Base-by-base conservation (phyloP, 2,329 filamentous ascomycete genomes). In the Zalaria sp. region DNA sequence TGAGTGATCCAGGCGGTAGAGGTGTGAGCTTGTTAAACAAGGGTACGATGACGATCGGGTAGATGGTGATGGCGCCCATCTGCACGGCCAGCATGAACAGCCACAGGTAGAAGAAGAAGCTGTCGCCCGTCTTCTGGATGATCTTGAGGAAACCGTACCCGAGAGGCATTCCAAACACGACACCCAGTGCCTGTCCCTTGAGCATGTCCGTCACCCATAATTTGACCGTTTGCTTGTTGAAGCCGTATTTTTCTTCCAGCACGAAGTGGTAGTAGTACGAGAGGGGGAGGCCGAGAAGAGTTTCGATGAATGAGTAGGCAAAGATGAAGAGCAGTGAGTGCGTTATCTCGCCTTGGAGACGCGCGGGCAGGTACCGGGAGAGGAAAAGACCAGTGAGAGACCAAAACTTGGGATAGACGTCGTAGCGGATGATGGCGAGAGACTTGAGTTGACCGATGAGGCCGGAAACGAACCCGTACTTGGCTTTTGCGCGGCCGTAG, bases 71-170 rank as follows among this genome's bases (percentile, higher is more conserved):
- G 66, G 85, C 88, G 61, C 91, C 89, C 48, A 96, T 73, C 66
- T 96, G 91, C 34, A 98, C 77, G 44, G 76, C 80, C 46, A 93
- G 79, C 52, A 83, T 81, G 57, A 98, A 96, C 45, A 91, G 66
- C 88, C 89, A 98, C 43, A 98, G 77, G 61, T 95, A 98, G 68
- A 93, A 93, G 72, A 96, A 95, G 73, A 98, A 98, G 58, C 81
- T 77, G 58, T 82, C 84, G 50, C 91, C 91, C 8, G 93, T 95
- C 67, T 83, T 84, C 65, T 94, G 81, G 55, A 98, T 82, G 58
- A 98, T 98, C 61, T 83, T 77, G 56, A 96, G 75, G 70, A 98
- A 93, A 35, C 81, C 91, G 50, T 85, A 83, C 48, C 95, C 82
- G 52, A 98, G 81, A 1, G 93, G 91, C 40, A 86, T 79, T 46